Conservation (phyloP, 2,329 filamentous ascomycete species). For the Clarireedia hainanense region DNA sequence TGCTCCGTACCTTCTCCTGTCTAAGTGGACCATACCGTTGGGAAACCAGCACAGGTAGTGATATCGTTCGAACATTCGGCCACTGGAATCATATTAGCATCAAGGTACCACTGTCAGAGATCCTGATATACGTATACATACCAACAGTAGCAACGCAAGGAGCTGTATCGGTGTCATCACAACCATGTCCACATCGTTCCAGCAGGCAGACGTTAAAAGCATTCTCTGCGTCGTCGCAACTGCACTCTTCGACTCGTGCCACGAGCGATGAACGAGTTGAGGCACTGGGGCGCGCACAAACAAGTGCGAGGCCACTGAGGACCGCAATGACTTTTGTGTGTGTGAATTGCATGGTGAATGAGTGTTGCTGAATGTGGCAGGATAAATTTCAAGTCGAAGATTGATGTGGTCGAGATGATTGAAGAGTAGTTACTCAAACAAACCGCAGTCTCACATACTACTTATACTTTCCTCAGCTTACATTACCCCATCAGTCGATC, state of each 20-base stretch:
- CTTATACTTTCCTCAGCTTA: neutral
- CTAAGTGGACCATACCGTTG: too few relatives aligned
- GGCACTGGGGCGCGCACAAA: neutral
- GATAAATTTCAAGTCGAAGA: neutral
- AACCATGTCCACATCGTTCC: neutral
- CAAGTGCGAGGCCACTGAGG: neutral
- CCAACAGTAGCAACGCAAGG: neutral
- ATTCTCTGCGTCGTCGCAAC: neutral
- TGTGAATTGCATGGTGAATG: neutral
- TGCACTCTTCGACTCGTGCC: neutral
- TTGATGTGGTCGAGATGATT: neutral
- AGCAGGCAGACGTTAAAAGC: conserved; percentile 2
- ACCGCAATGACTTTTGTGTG: neutral
- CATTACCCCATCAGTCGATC: neutral
- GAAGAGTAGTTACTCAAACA: too few relatives aligned
- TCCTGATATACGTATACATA: neutral
- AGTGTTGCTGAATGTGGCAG: neutral
- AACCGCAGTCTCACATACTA: neutral
- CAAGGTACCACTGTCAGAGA: too few relatives aligned
- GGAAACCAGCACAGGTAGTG: too few relatives aligned
- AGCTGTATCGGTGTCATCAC: neutral
- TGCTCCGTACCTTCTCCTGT: too few relatives aligned
- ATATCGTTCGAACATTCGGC: too few relatives aligned
- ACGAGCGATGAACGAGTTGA: neutral
- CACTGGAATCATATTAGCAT: too few relatives aligned